Conservation (phyloP, 1,139 yeast genomes). For the Ogataea hybrid region DNA sequence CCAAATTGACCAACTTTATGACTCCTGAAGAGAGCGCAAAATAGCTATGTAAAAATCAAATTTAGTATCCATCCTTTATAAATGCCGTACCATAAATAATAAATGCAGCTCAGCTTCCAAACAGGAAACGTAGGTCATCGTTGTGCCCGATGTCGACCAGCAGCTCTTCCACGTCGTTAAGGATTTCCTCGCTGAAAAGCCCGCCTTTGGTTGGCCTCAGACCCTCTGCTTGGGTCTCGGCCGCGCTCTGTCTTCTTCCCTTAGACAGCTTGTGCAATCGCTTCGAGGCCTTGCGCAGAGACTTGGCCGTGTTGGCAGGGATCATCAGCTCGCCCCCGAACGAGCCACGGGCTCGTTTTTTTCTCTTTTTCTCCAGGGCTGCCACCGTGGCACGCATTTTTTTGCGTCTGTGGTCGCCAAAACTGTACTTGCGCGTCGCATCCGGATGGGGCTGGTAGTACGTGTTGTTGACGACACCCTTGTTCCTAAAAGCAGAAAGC, state of each 20-base stretch:
- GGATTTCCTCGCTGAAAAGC: slow-evolving; percentile 66
- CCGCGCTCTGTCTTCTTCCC: slow-evolving; percentile 57
- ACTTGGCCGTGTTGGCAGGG: slow-evolving; percentile 32
- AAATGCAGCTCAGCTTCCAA: slow-evolving; percentile 19
- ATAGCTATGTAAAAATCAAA: slow-evolving; percentile 7
- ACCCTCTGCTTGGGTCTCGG: slow-evolving; percentile 75
- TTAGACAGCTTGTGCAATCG: slow-evolving; percentile 24
- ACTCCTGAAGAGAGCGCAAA: slow-evolving; percentile 31
- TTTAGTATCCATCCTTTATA: slow-evolving; percentile 10
- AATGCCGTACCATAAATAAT: slow-evolving; percentile 7
- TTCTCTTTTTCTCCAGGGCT: slow-evolving; percentile 12
- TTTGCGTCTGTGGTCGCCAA: slow-evolving; percentile 19
- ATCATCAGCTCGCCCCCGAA: slow-evolving; percentile 33
- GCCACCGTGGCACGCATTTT: slow-evolving; percentile 12
- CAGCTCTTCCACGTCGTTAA: slow-evolving; percentile 64
- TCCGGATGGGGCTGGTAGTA: slow-evolving; percentile 17
- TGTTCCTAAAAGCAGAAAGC: slow-evolving; percentile 84
- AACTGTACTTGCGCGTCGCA: slow-evolving; percentile 25
- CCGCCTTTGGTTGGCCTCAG: slow-evolving; percentile 72
- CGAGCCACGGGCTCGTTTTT: slow-evolving; percentile 13
- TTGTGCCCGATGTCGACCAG: slow-evolving; percentile 33
- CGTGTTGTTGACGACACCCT: slow-evolving; percentile 47
- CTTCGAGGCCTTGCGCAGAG: slow-evolving; percentile 21
- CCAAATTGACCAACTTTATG: slow-evolving; percentile 62
- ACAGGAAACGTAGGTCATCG: slow-evolving; percentile 31